phyloP scores from a whole-genome alignment of 306 rosid genomes.

The Lupinus albus region DNA sequence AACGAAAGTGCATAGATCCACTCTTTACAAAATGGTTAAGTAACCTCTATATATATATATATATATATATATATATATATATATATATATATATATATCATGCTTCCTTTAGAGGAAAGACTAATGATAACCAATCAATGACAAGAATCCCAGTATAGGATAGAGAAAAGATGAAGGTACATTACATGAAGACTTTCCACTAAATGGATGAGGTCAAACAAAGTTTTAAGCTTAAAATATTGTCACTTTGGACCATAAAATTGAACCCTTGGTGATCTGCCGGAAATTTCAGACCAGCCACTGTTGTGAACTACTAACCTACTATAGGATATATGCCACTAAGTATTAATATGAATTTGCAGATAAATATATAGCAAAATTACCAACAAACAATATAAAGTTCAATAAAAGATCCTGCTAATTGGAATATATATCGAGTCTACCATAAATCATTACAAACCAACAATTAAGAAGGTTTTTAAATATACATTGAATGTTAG shows the following conservation, averaged over 20 bases:
- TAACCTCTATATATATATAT: not conserved
- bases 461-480: not conserved
- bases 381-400: slow-evolving; percentile 24
- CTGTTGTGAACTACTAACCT: too few species aligned
- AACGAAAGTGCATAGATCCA: too few species aligned
- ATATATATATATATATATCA: not conserved
- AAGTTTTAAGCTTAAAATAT: too few species aligned
- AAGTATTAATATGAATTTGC: slow-evolving; percentile 6
- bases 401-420: slow-evolving; percentile 40
- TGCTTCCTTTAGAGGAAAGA: too few species aligned
- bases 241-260: too few species aligned
- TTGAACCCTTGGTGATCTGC: too few species aligned
- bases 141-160: too few species aligned
- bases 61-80: not conserved
- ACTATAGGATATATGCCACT: not conserved
- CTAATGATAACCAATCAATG: too few species aligned
- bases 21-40: not conserved
- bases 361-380: not conserved
- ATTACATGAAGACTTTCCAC: too few species aligned
- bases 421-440: slow-evolving; percentile 38
- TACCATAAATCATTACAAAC: slow-evolving; percentile 30
- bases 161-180: too few species aligned
- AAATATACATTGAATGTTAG: slow-evolving; percentile 19
- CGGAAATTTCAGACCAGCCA: too few species aligned
- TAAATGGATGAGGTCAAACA: too few species aligned